Evolutionary conservation across 2,329 filamentous ascomycete genomes (phyloP).

Genomic region (Tolypocladium pustulatum): DNA sequence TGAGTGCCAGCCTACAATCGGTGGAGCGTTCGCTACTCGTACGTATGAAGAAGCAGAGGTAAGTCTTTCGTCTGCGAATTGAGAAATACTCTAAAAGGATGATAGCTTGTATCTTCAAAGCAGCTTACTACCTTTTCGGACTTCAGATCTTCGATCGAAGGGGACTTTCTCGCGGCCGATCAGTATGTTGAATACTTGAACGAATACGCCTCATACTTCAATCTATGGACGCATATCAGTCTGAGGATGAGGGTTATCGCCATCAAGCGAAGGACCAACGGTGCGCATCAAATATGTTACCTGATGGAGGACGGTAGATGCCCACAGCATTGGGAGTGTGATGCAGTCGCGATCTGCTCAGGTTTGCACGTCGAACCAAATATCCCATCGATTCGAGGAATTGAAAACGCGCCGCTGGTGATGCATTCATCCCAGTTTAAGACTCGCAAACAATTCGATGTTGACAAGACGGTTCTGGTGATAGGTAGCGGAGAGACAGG

Average conservation of each 20-base stretch:
- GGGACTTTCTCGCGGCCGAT: slow-evolving; percentile 27
- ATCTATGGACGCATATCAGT: slow-evolving; percentile 26
- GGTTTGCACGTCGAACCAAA: slow-evolving; percentile 28
- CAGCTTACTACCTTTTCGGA: slow-evolving; percentile 38
- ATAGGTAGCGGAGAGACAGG: slow-evolving; percentile 33
- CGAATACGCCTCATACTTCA: slow-evolving; percentile 26
- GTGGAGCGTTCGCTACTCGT: slow-evolving; percentile 31
- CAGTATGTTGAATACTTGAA: slow-evolving; percentile 28
- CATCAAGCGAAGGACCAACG: slow-evolving; percentile 7
- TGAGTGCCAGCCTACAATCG: slow-evolving; percentile 27
- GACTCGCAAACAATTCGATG: slow-evolving; percentile 24
- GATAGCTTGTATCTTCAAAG: slow-evolving; percentile 31
- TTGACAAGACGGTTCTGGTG: slow-evolving; percentile 27
- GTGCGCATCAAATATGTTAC: slow-evolving; percentile 4
- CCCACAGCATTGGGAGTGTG: slow-evolving; percentile 20
- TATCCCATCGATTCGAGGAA: slow-evolving; percentile 24
- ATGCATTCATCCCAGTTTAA: slow-evolving; percentile 35
- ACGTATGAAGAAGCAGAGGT: slow-evolving; percentile 32
- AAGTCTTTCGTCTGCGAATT: not conserved
- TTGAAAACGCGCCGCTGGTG: slow-evolving; percentile 21
- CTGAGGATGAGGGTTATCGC: slow-evolving; percentile 14
- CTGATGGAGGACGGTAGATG: not conserved
- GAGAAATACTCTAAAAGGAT: too few species aligned
- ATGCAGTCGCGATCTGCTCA: slow-evolving; percentile 32
- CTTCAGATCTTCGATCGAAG: slow-evolving; percentile 23